Base-by-base conservation (phyloP, 352 stramenopile species). In the Phytophthora fragariaefolia region DNA sequence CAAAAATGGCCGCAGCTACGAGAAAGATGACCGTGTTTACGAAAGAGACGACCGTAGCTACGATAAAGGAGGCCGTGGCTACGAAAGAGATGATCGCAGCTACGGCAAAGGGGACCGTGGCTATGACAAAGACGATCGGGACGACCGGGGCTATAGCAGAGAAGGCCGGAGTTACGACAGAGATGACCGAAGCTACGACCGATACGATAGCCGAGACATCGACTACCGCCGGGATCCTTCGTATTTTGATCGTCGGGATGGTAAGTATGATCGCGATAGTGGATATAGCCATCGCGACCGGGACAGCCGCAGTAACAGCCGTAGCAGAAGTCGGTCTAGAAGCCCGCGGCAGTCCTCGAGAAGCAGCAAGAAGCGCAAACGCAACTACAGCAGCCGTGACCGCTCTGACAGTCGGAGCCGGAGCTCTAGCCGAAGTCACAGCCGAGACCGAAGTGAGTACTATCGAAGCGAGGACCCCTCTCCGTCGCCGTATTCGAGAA, bases 351-450 rank as follows among this genome's bases (percentile, higher is more conserved):
- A 71, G 27, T 69, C 46, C 18, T 67, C 67, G 36, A 69, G 64
- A n/a, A 69, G 48, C 28, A 66, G 42, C 24, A 69, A 32, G 38
- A 89, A 83, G 49, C 76, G 74, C 22, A 84, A 78, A 47, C 73
- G 72, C 59, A 75, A 58, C 26, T 71, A 76, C 54, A 83, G 56
- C 45, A 84, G 55, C 18, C 54, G 66, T 40, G 70, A 47, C 24
- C 65, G 58, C 22, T 74, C 74, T 10, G 67, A 60, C 34, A 89
- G 79, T 64, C 76, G 67, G 0, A 85, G 70, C 17, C 73, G 71
- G 32, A 87, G 69, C 34, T 82, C 66, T n/a, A 83, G 72, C 45
- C 73, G 74, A 58, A 87, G 77, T 42, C 51, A 70, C 26, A 85
- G 77, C 42, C 69, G 72, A 70, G 63, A 71, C 4, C 69, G 69